Base-by-base conservation (phyloP, 192 early-diverging fungal species). In the Rhizophagus sp. region DNA sequence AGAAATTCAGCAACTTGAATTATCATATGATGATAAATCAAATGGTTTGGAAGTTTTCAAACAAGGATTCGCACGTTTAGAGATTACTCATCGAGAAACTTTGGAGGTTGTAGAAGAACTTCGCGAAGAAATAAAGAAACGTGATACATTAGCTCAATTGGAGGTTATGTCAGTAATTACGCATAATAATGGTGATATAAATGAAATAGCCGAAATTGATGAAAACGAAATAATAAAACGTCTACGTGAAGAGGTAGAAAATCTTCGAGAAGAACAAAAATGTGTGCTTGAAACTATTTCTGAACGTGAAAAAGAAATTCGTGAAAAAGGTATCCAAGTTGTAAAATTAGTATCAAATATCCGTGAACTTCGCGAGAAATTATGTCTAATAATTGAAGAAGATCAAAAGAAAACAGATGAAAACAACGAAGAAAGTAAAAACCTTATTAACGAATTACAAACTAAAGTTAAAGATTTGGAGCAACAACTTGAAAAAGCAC, bases 41-140 rank as follows among this genome's bases (percentile, higher is more conserved):
- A 8, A 17, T 24, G 75, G 75, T 12, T 41, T 76, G n/a, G 75
- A 76, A 44, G 62, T 25, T 65, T 57, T 76, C 27, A 64, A 65
- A 36, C 57, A 76, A 65, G 75, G 65, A 49, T 64, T 76, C 47
- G 75, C 75, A 24, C 27, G 62, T 47, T 57, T 63, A 24, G 75
- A 76, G 10, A 76, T 76, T 39, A 76, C 22, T 49, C 75, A 76
- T 64, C 75, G 62, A 33, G 62, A 65, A 76, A 65, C 57, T 24
- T 33, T 76, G 8, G 75, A 76, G 7, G 62, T 64, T 65, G 75
- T 76, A 39, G 62, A 76, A 64, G 75, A 76, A 47, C 75, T 76
- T 65, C 36, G 75, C 2, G 61, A 76, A 39, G 75, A 76, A 76
- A 76, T 76, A 27, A 76, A 76, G 41, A 62, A 22, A 11, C 75